Base-by-base conservation (phyloP, 768 basidiomycete genomes). In the Lentinula guzmanii region DNA sequence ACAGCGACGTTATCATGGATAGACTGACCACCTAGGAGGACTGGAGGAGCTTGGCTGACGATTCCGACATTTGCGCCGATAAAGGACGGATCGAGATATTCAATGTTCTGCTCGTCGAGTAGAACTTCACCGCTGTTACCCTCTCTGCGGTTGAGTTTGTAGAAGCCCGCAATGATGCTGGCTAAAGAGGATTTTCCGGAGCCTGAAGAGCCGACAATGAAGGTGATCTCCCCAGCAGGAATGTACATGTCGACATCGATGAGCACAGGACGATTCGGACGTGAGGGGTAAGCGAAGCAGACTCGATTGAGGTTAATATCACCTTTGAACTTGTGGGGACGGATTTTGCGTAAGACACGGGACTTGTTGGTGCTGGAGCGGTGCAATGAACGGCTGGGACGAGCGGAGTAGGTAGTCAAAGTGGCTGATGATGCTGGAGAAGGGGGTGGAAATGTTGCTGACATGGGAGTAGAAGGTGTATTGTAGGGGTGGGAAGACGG, bases 1-100 rank as follows among this genome's bases (percentile, higher is more conserved):
- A 96, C 82, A 0, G 90, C 90, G 62, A 97, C 82, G 67, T 98
- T 98, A 66, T 95, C 91, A 66, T 90, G 88, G 1, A 98, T 77
- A 11, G 77, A 87, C 68, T 86, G 83, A 57, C 91, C 89, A 65
- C 93, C 92, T 4, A 97, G 75, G 52, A 95, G 86, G 16, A 60
- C 51, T 28, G 59, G 48, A 34, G 33, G 86, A 86, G 85, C 85
- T 72, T 97, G 95, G 0, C 82, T 82, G 16, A 99, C 87, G 9
- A 86, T 86, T 0, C 86, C 88, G 42, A 98, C 81, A 65, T 91
- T 83, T 8, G 75, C 71, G 4, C 85, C 75, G n/a, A 86, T 77
- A 84, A 87, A 97, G 2, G 69, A 66, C 24, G 82, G 76, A 66
- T 95, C 93, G 61, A 96, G 81, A 70, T 84, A 89, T 13, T 78